Conservation (phyloP, 2,329 filamentous ascomycete genomes). For the Ophiostoma himal-ulmi region DNA sequence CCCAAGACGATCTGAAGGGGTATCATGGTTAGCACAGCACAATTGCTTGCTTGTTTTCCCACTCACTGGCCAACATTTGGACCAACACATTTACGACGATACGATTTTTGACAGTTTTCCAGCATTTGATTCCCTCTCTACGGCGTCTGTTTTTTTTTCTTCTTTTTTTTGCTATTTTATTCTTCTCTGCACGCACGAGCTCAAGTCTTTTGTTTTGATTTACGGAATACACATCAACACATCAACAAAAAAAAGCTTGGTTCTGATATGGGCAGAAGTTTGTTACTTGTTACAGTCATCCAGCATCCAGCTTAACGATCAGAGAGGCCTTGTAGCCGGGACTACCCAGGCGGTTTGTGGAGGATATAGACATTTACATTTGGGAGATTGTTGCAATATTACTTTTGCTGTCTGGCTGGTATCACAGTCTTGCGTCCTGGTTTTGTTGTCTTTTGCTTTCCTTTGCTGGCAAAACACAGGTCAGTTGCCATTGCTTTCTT, state of each 20-base stretch:
- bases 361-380: constrained; percentile 7
- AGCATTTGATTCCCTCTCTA: constrained; percentile 17
- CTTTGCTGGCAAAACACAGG: constrained; percentile 5
- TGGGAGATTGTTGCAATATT: background rate
- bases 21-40: background rate
- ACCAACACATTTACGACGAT: constrained; percentile 19
- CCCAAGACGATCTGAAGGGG: constrained; percentile 51
- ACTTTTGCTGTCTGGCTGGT: constrained; percentile 6
- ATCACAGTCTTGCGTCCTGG: background rate
- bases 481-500: background rate
- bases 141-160: constrained; percentile 15
- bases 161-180: background rate
- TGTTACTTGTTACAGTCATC: background rate
- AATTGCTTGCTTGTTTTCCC: constrained; percentile 4
- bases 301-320: background rate
- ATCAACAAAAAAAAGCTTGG: constrained; percentile 5
- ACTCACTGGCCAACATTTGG: background rate
- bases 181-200: constrained; percentile 9
- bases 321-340: constrained; percentile 16
- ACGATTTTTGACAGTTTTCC: constrained; percentile 21
- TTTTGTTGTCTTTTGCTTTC: constrained; percentile 10
- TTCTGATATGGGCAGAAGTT: constrained; percentile 10
- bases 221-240: constrained; percentile 13
- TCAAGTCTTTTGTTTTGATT: background rate
- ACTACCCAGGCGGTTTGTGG: constrained; percentile 19